These are phyloP conservation scores for Bryum argenteum DNA, from an alignment of 225 moss, liverwort and hornwort species.

Conservation along the genomic window DNA sequence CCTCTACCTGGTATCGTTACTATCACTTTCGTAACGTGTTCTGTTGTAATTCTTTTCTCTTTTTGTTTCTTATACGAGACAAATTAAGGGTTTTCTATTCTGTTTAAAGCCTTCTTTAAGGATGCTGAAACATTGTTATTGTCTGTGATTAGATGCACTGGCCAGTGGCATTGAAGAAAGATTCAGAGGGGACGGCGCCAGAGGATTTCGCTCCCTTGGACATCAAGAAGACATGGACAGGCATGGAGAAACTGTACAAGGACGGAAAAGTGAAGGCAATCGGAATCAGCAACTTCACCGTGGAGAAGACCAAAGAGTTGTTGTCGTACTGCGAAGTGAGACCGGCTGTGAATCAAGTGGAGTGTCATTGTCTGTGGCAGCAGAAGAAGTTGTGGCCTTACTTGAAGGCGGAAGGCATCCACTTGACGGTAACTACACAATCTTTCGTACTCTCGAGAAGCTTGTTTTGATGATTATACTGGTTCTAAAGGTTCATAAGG, in stretches of 20 bases:
- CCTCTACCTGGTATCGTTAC: conserved; percentile 42
- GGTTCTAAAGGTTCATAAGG: no score
- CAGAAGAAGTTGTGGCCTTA: conserved; percentile 49
- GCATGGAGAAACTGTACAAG: conserved; percentile 49
- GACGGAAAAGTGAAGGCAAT: conserved; percentile 50
- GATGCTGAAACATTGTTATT: not conserved
- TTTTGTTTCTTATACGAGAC: no score
- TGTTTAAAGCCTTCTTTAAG: no score
- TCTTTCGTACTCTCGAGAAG: no score
- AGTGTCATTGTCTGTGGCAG: conserved; percentile 64
- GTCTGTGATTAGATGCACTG: conserved; percentile 43
- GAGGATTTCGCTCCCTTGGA: conserved; percentile 42
- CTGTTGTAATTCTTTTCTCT: no score
- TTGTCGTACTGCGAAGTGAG: conserved; percentile 42
- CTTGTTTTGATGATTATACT: no score
- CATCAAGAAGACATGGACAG: conserved; percentile 46
- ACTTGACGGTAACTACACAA: conserved; percentile 37
- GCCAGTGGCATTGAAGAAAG: conserved; percentile 58
- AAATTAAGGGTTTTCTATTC: no score
- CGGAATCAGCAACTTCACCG: conserved; percentile 54
- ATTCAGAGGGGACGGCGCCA: conserved; percentile 27
- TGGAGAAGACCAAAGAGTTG: conserved; percentile 37
- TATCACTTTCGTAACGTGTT: not conserved
- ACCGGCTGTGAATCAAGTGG: conserved; percentile 64
- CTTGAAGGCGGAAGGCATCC: conserved; percentile 44